These are phyloP conservation scores for Geotrichum fermentans DNA, from an alignment of 1,139 yeast species.

Conservation along the genomic window DNA sequence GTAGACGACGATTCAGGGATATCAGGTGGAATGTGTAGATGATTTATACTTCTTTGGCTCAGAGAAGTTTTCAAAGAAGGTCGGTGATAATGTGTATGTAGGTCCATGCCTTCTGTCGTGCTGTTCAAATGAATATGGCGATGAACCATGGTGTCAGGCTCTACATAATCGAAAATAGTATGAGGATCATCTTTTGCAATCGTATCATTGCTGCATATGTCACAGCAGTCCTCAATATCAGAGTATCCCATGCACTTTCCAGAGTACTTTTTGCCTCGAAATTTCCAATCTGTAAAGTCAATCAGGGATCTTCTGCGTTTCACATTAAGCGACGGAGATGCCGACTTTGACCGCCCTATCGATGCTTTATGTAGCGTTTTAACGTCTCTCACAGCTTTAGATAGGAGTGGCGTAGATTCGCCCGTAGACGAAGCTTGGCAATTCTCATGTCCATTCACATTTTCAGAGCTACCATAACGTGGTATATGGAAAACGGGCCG, in stretches of 20 bases:
- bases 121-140: conserved; percentile 14
- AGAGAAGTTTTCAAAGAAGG: no score
- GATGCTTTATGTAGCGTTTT: neutral
- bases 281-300: conserved; percentile 29
- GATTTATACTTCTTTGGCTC: neutral
- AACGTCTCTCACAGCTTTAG: neutral
- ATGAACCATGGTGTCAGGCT: conserved; percentile 19
- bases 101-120: neutral
- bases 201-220: neutral
- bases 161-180: conserved; percentile 16
- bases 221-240: conserved; percentile 41
- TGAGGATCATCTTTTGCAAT: conserved; percentile 26
- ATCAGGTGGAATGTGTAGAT: neutral
- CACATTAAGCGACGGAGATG: conserved; percentile 2
- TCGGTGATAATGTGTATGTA: no score
- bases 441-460: neutral
- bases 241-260: conserved; percentile 56
- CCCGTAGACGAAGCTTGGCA: neutral
- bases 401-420: neutral
- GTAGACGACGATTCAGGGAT: neutral
- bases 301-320: conserved; percentile 23
- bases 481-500: neutral
- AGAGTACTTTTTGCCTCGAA: conserved; percentile 33
- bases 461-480: neutral
- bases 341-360: neutral